phyloP scores from a whole-genome alignment of 2,329 filamentous ascomycete species.

The Diaporthe sp. region DNA sequence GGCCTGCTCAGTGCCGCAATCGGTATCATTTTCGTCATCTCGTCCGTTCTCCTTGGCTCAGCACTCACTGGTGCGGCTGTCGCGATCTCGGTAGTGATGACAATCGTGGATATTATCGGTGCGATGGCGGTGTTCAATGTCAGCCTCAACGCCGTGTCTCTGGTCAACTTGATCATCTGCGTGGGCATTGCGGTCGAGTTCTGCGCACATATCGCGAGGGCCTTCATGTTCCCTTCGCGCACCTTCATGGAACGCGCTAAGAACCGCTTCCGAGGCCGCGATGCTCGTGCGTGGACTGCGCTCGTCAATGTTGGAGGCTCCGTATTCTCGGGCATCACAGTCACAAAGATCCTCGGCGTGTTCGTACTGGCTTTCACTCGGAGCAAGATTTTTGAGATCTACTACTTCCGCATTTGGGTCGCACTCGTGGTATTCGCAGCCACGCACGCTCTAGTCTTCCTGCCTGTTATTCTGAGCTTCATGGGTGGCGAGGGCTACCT shows the following conservation, averaged over 20 bases:
- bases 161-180: conserved; percentile 97
- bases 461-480: conserved; percentile 89
- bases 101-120: conserved; percentile 91
- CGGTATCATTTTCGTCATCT: conserved; percentile 85
- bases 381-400: conserved; percentile 99
- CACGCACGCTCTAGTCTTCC: conserved; percentile 87
- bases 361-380: conserved; percentile 92
- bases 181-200: conserved; percentile 98
- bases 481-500: conserved; percentile 89
- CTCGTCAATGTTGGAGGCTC: conserved; percentile 94
- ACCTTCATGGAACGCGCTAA: conserved; percentile 84
- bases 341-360: conserved; percentile 95
- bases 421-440: conserved; percentile 91
- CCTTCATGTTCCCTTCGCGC: conserved; percentile 92
- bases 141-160: conserved; percentile 91
- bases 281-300: conserved; percentile 91
- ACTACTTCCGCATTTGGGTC: conserved; percentile 98
- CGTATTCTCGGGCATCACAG: conserved; percentile 94
- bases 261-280: conserved; percentile 80
- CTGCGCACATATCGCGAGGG: conserved; percentile 94
- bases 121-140: conserved; percentile 92
- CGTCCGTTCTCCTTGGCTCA: conserved; percentile 85
- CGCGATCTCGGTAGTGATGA: conserved; percentile 91
- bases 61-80: conserved; percentile 84
- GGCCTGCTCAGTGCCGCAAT: conserved; percentile 85